phyloP scores from a whole-genome alignment of 2,329 filamentous ascomycete genomes.

The Colletotrichum limetticola region DNA sequence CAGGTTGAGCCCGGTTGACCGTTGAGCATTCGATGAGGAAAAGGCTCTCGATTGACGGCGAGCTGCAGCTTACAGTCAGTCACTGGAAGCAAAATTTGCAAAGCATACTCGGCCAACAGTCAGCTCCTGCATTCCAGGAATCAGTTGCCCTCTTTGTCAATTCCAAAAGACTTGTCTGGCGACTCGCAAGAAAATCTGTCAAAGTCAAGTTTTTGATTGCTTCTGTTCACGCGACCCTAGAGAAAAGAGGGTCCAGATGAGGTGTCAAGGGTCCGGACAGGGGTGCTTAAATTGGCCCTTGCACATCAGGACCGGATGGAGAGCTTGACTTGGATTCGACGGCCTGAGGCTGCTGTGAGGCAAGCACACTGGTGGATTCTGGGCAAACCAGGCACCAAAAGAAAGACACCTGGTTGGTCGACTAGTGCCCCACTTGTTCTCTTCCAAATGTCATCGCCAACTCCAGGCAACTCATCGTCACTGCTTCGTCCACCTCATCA shows the following conservation, averaged over 20 bases:
- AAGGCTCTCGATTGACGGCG: neutral
- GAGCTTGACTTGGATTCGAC: neutral
- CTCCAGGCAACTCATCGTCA: neutral
- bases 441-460: neutral
- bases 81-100: neutral
- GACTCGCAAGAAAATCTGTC: neutral
- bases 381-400: neutral
- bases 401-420: neutral
- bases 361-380: neutral
- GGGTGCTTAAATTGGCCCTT: conserved; percentile 14
- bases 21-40: neutral
- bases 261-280: neutral
- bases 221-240: neutral
- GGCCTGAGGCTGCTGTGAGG: neutral
- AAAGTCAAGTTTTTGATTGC: neutral
- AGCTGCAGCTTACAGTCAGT: neutral
- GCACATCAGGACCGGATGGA: conserved; percentile 10
- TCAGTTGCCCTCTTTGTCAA: neutral
- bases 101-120: neutral
- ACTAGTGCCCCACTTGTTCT: neutral
- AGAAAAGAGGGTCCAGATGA: neutral
- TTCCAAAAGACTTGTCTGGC: neutral
- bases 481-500: neutral
- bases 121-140: neutral
- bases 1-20: neutral